These are phyloP conservation scores for Dioszegia hungarica DNA, from an alignment of 768 basidiomycete genomes.

Conservation along the genomic window DNA sequence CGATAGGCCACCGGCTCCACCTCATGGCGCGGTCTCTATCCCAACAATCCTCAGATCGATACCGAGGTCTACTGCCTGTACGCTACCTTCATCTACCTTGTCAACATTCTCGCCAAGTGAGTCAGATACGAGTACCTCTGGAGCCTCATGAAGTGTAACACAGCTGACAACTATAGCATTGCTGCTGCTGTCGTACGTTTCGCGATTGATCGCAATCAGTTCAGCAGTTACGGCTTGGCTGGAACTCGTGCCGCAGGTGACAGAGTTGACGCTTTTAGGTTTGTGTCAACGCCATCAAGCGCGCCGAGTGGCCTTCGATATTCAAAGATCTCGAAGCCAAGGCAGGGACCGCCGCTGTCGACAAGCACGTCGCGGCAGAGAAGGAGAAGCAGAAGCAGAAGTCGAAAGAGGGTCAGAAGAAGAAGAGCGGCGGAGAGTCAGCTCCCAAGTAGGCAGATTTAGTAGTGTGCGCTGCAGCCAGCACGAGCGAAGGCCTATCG, in stretches of 20 bases:
- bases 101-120: constrained; percentile 34
- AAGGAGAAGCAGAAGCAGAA: background rate
- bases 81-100: constrained; percentile 26
- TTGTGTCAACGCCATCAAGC: background rate
- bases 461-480: background rate
- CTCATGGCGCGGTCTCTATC: constrained; percentile 26
- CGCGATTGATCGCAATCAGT: no score
- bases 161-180: no score
- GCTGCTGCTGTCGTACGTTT: no score
- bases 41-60: constrained; percentile 17
- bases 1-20: constrained; percentile 26
- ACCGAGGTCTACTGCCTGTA: constrained; percentile 37
- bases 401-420: background rate
- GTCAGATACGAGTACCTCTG: no score
- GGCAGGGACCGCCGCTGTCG: background rate
- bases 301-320: background rate
- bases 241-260: no score
- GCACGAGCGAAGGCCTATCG: no score
- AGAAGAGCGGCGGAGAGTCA: background rate
- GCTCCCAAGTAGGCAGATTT: background rate
- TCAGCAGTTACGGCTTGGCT: no score
- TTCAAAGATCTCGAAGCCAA: background rate
- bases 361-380: background rate
- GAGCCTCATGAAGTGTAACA: no score
- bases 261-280: background rate